These are phyloP conservation scores for Backusella macrospora DNA, from an alignment of 192 early-diverging fungal genomes.

Conservation along the genomic window DNA sequence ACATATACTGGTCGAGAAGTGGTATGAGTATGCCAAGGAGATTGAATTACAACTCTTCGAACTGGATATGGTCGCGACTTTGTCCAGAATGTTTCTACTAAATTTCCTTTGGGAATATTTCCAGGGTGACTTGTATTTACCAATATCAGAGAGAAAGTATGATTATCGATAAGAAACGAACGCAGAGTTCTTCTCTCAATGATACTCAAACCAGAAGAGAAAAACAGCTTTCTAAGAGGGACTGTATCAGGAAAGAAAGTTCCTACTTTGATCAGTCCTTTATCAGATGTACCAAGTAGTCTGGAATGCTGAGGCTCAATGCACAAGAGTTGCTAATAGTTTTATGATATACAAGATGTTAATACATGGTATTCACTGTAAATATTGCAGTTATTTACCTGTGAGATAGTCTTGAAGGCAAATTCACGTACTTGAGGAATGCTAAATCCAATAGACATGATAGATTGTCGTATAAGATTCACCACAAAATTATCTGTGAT, in stretches of 20 bases:
- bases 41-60: background rate
- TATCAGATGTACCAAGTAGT: slow-evolving; percentile 12
- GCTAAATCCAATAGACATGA: background rate
- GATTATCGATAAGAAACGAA: background rate
- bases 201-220: background rate
- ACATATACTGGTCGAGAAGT: background rate
- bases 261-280: background rate
- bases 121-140: background rate
- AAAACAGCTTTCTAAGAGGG: background rate
- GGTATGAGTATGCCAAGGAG: slow-evolving; percentile 3
- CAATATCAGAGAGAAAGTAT: background rate
- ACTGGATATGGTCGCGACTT: background rate
- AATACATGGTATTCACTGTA: background rate
- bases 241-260: background rate
- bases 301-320: background rate
- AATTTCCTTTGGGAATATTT: background rate
- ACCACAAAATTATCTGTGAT: background rate
- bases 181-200: background rate
- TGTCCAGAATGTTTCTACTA: background rate
- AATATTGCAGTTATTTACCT: background rate
- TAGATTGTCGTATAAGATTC: background rate
- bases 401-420: background rate
- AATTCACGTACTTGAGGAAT: background rate
- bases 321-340: background rate
- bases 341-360: background rate